Conservation (phyloP, 1,284 basidiomycete species). For the Gymnopus androsaceus region DNA sequence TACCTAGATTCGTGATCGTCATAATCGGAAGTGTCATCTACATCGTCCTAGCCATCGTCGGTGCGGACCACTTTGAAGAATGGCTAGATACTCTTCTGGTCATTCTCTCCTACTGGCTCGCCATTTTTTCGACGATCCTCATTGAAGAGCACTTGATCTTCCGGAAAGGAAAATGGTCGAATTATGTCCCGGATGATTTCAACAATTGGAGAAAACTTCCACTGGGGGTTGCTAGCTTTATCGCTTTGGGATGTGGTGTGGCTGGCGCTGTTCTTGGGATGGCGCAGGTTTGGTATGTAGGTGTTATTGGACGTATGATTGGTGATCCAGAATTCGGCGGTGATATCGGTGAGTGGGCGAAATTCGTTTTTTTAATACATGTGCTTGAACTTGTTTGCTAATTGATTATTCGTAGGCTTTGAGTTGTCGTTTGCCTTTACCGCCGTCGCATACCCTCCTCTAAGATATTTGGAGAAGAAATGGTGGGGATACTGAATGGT, state of each 20-base stretch:
- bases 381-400: neutral
- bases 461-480: constrained; percentile 4
- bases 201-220: constrained; percentile 58
- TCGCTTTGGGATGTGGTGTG: constrained; percentile 51
- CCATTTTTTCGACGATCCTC: constrained; percentile 60
- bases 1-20: constrained; percentile 1
- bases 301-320: constrained; percentile 63
- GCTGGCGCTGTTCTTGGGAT: constrained; percentile 66
- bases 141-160: constrained; percentile 68
- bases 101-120: constrained; percentile 72
- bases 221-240: constrained; percentile 62
- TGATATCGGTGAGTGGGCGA: constrained; percentile 48
- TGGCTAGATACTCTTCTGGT: constrained; percentile 70
- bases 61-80: constrained; percentile 65
- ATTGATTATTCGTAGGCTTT: neutral
- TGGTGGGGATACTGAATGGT: constrained; percentile 1
- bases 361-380: constrained; percentile 32
- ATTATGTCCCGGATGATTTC: constrained; percentile 59
- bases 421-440: constrained; percentile 2
- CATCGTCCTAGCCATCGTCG: constrained; percentile 65
- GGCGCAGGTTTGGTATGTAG: constrained; percentile 72
- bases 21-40: constrained; percentile 42
- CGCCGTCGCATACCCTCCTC: constrained; percentile 4
- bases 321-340: constrained; percentile 79
- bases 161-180: constrained; percentile 39